Evolutionary conservation across 176 grass and related monocot genomes (phyloP).

Genomic region (Dendrocalamus sinicus): DNA sequence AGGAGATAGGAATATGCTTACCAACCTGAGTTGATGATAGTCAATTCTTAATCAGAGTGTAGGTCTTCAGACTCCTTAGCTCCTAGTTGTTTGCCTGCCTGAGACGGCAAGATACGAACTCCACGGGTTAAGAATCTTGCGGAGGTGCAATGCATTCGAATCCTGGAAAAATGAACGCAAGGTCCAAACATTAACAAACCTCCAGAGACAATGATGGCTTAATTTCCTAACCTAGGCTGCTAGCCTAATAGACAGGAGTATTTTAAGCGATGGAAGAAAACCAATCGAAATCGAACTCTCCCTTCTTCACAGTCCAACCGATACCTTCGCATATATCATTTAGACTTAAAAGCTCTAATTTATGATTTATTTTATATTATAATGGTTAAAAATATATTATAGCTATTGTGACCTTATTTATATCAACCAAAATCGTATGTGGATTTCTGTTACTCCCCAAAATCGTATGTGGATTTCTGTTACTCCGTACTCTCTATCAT

Average conservation of each 20-base stretch:
- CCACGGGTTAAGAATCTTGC: slow-evolving; percentile 17
- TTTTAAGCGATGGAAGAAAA: not conserved
- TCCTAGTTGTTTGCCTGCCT: slow-evolving; percentile 28
- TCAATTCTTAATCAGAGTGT: slow-evolving; percentile 6
- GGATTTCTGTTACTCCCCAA: too few species aligned
- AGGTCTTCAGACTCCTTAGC: slow-evolving; percentile 9
- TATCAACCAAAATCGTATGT: accelerated
- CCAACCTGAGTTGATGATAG: not conserved
- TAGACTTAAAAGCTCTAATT: too few species aligned
- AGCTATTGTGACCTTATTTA: too few species aligned
- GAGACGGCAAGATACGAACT: slow-evolving; percentile 5
- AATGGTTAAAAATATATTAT: too few species aligned
- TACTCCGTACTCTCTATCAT: too few species aligned
- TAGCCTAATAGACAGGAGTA: not conserved
- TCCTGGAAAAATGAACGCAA: not conserved
- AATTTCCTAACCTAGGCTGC: not conserved
- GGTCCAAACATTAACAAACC: slow-evolving; percentile 15
- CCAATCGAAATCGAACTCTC: not conserved
- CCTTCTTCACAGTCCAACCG: not conserved
- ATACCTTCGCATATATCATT: not conserved
- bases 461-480: too few species aligned
- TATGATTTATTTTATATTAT: too few species aligned
- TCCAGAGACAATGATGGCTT: not conserved
- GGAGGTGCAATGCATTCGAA: slow-evolving; percentile 32
- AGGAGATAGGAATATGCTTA: not conserved